phyloP scores from a whole-genome alignment of 164 flowering plant species.

The Brasenia schreberi region DNA sequence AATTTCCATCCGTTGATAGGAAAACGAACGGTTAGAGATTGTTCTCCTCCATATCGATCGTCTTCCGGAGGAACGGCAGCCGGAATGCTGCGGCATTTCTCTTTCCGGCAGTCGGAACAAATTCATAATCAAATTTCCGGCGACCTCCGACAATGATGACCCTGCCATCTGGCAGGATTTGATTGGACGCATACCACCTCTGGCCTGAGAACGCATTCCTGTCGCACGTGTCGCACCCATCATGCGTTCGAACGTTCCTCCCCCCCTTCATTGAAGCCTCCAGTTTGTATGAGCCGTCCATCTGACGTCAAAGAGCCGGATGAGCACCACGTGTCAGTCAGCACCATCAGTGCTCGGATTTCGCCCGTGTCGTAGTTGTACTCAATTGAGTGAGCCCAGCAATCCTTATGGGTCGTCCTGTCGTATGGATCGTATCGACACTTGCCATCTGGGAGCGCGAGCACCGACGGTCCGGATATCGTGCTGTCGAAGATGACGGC shows the following conservation, averaged over 20 bases:
- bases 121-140: slow-evolving; percentile 42
- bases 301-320: slow-evolving; percentile 42
- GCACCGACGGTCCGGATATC: slow-evolving; percentile 28
- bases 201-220: slow-evolving; percentile 32
- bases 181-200: slow-evolving; percentile 76
- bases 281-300: slow-evolving; percentile 54
- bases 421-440: slow-evolving; percentile 17
- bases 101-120: slow-evolving; percentile 30
- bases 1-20: slow-evolving; percentile 66
- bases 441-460: slow-evolving; percentile 13
- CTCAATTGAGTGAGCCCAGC: slow-evolving; percentile 56
- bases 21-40: slow-evolving; percentile 79
- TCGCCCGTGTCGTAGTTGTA: slow-evolving; percentile 24
- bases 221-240: slow-evolving; percentile 25
- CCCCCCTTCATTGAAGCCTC: slow-evolving; percentile 52
- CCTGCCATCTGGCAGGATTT: slow-evolving; percentile 42
- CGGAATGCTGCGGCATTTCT: slow-evolving; percentile 4
- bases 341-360: slow-evolving; percentile 41
- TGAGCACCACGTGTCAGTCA: slow-evolving; percentile 77
- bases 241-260: slow-evolving; percentile 28
- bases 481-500: slow-evolving; percentile 52
- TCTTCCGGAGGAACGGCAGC: slow-evolving; percentile 37
- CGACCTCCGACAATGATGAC: slow-evolving; percentile 66
- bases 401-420: slow-evolving; percentile 21
- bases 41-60: slow-evolving; percentile 50